Base-by-base conservation (phyloP, 768 basidiomycete genomes). In the Kwoniella sp. region DNA sequence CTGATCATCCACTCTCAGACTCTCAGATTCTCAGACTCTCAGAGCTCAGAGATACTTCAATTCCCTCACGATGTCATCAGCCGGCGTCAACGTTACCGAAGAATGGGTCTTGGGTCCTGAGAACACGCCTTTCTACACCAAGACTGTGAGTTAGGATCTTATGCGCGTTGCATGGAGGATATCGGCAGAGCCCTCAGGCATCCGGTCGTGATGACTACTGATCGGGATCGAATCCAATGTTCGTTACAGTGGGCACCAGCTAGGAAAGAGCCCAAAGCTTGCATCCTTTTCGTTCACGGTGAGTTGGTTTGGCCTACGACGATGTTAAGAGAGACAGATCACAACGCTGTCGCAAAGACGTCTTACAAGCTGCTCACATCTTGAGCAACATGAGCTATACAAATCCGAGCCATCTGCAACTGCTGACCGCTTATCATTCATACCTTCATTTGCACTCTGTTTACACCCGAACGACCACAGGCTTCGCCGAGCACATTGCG, bases 71-170 rank as follows among this genome's bases (percentile, higher is more conserved):
- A 51, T 51, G 26, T 51, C 50, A 26, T 51, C 50, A 4, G 50
- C 50, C 23, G 26, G 22, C 23, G 67, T 71, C 50, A 67, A 11
- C 28, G 57, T 61, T 25, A 69, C 50, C n/a, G 58, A 71, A 12
- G 72, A 78, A 48, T 78, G 70, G 69, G 72, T 78, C n/a, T 68
- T 78, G 2, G 76, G 74, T 9, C 71, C 71, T 13, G 72, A 73
- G 30, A 56, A 66, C n/a, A 70, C 69, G 0, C 76, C 76, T 0
- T 75, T 78, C 70, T 75, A 65, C 61, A 78, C 74, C 47, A 61
- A 51, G 7, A 56, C 54, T n/a, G 75, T 74, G 38, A 64, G 73
- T 70, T 28, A n/a, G n/a, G n/a, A n/a, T n/a, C n/a, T n/a, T n/a
- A n/a, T n/a, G n/a, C n/a, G n/a, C n/a, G n/a, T n/a, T n/a, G n/a